phyloP scores from a whole-genome alignment of 2,329 filamentous ascomycete species.

The Pyricularia sp. region DNA sequence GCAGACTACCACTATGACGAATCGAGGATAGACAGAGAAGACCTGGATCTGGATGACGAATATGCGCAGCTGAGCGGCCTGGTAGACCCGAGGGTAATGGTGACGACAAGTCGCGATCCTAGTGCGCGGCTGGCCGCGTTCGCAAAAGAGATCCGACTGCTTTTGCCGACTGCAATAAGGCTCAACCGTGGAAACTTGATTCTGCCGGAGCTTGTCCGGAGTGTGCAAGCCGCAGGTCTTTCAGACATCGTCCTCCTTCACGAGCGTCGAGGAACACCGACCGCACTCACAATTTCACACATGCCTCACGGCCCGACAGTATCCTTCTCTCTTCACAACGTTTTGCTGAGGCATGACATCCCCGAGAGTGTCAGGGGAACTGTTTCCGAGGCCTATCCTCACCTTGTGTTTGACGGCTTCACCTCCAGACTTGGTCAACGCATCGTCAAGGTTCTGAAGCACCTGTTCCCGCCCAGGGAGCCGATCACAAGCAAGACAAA shows the following conservation, averaged over 20 bases:
- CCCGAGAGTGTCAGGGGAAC: constrained; percentile 78
- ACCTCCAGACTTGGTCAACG: constrained; percentile 65
- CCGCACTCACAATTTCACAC: constrained; percentile 75
- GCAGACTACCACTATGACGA: constrained; percentile 93
- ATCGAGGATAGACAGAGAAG: constrained; percentile 58
- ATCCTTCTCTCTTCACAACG: constrained; percentile 79
- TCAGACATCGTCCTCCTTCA: constrained; percentile 80
- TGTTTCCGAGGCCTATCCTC: constrained; percentile 83
- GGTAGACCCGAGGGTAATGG: constrained; percentile 63
- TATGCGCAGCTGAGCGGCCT: constrained; percentile 86
- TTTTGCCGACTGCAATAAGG: constrained; percentile 74
- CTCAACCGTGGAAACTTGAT: constrained; percentile 87
- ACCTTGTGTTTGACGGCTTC: constrained; percentile 93
- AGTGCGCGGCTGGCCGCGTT: constrained; percentile 77
- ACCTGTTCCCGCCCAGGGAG: constrained; percentile 85
- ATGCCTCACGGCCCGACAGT: constrained; percentile 78
- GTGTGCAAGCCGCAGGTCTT: constrained; percentile 66
- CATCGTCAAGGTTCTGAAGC: constrained; percentile 82
- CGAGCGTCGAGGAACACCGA: constrained; percentile 86
- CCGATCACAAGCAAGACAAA: constrained; percentile 57
- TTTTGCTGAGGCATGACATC: constrained; percentile 84
- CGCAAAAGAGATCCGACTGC: constrained; percentile 64
- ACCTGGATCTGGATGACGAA: constrained; percentile 72
- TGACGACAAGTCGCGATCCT: constrained; percentile 83
- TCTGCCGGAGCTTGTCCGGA: constrained; percentile 70